Percentiles rank a stretch among this genome's conserved stretches.
Conservation (phyloP, 2,329 filamentous ascomycete genomes). For the Epichloe glyceriae region DNA sequence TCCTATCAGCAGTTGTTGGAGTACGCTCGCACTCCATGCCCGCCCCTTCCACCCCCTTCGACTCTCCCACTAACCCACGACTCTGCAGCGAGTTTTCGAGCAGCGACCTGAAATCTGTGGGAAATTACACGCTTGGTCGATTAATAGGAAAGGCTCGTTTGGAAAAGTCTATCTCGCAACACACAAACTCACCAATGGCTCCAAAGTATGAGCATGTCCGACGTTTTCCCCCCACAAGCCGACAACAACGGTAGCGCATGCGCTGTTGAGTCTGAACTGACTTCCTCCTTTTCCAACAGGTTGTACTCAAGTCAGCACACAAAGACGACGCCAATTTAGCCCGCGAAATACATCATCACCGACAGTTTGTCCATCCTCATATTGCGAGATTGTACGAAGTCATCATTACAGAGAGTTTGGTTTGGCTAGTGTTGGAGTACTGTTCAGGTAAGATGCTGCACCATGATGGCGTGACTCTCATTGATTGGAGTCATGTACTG, state of each 20-base stretch:
- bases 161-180: constrained; percentile 94
- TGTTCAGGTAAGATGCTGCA: constrained; percentile 57
- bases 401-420: constrained; percentile 86
- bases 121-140: constrained; percentile 84
- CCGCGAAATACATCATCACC: constrained; percentile 95
- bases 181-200: constrained; percentile 97
- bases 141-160: constrained; percentile 94
- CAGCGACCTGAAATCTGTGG: constrained; percentile 80
- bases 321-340: constrained; percentile 93
- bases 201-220: constrained; percentile 51
- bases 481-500: not conserved
- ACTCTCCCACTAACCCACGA: constrained; percentile 7
- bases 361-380: constrained; percentile 94
- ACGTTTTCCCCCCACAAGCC: not conserved
- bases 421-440: constrained; percentile 95
- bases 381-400: constrained; percentile 96
- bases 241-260: not conserved
- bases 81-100: constrained; percentile 73
- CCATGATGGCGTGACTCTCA: not conserved
- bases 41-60: not conserved
- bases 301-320: constrained; percentile 95
- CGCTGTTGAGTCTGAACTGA: not conserved
- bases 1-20: constrained; percentile 94
- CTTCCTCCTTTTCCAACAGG: constrained; percentile 35
- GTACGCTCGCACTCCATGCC: constrained; percentile 38